These are phyloP conservation scores for Anisodus tanguticus DNA, from an alignment of 257 asterid species.

Conservation along the genomic window DNA sequence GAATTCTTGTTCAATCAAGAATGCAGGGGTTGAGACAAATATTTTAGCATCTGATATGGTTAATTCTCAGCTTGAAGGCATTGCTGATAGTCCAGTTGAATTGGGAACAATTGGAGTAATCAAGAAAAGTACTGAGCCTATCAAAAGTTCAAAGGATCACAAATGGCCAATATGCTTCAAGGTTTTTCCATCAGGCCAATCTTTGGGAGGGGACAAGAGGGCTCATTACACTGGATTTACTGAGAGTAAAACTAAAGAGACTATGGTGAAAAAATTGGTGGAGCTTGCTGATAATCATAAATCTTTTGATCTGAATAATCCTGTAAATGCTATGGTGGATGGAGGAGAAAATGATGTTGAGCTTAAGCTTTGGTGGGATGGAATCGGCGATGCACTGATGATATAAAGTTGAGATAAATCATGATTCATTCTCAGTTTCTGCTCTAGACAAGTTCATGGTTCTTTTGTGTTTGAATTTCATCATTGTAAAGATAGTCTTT, in stretches of 20 bases:
- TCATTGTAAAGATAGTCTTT: not conserved
- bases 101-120: slow-evolving; percentile 22
- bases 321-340: slow-evolving; percentile 45
- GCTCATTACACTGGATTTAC: slow-evolving; percentile 55
- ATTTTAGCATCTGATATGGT: slow-evolving; percentile 28
- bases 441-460: slow-evolving; percentile 16
- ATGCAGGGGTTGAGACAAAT: slow-evolving; percentile 25
- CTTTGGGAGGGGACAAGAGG: slow-evolving; percentile 88
- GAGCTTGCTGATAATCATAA: slow-evolving; percentile 35
- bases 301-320: slow-evolving; percentile 54
- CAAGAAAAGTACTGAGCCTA: slow-evolving; percentile 33
- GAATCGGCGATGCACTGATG: slow-evolving; percentile 40
- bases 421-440: slow-evolving; percentile 16
- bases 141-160: slow-evolving; percentile 36
- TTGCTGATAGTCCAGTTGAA: slow-evolving; percentile 18
- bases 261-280: slow-evolving; percentile 32
- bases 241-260: slow-evolving; percentile 45
- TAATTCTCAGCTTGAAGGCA: slow-evolving; percentile 16
- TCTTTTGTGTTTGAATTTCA: slow-evolving; percentile 22
- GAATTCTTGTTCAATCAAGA: slow-evolving; percentile 35
- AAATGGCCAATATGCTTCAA: slow-evolving; percentile 65
- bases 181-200: slow-evolving; percentile 75
- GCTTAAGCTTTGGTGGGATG: slow-evolving; percentile 50
- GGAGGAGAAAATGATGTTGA: slow-evolving; percentile 33
- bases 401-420: slow-evolving; percentile 41